Evolutionary conservation across 2,329 filamentous ascomycete species (phyloP), one percentile per base, ranked within the genome.

Genomic region (Septoria petroselini): DNA sequence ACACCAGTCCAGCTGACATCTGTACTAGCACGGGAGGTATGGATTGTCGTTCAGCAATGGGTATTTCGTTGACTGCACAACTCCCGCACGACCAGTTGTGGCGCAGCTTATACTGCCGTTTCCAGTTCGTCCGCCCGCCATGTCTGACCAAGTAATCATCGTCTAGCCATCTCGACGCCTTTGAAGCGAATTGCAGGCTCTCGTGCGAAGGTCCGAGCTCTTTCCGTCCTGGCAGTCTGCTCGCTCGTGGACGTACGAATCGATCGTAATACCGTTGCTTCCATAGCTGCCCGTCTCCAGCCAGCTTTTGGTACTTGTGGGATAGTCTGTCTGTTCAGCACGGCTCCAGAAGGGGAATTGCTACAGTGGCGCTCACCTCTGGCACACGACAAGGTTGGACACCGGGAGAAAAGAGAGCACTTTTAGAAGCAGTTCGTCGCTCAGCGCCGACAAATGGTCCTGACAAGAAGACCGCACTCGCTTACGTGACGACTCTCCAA

Each of bases 41-140:
- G 46, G 74, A 70, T 1, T 73, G 69, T 35, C 71, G 60, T 50
- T 76, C 72, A 45, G 76, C 72, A 18, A 89, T 78, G 37, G 83
- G 76, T 23, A 96, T 80, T 68, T 95, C 87, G 29, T 86, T 83
- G 9, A 95, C 82, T 30, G 81, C 85, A 62, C 89, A 95, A 58
- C 81, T 83, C 0, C 91, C 93, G 54, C 78, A 81, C 1, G 86
- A 81, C 93, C 93, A 97, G 70, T 97, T 97, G 66, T 95, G 86
- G 38, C 88, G 80, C 41, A 96, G 75, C 62, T 85, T 88, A 70
- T 94, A 97, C 62, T 93, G 86, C 54, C 81, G 79, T 73, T 94
- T 95, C 91, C 91, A 96, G 64, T 93, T 81, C 39, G 80, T 83
- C 15, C 71, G 63, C 4, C 65, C 68, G 9, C 74, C 75, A 51